phyloP scores from a whole-genome alignment of 202 grass and related monocot genomes.

The Musa balbisiana region DNA sequence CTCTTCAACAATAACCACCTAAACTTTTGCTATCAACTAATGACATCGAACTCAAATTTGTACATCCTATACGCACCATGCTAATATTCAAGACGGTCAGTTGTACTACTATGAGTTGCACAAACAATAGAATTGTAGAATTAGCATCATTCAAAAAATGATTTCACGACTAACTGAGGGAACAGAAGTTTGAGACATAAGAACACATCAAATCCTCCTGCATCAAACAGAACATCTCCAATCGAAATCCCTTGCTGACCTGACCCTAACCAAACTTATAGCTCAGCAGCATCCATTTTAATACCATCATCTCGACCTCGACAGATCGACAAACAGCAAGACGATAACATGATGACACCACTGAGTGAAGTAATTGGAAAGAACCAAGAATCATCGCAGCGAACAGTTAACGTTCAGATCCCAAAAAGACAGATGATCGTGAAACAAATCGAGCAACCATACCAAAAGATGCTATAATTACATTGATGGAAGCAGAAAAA shows the following conservation, averaged over 20 bases:
- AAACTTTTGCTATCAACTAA: too few species aligned
- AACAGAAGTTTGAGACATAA: too few species aligned
- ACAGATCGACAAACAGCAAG: not conserved
- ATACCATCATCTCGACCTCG: not conserved
- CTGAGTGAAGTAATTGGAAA: not conserved
- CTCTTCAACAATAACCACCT: too few species aligned
- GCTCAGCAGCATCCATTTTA: too few species aligned
- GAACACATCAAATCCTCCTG: not conserved
- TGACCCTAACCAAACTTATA: not conserved
- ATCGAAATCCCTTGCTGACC: not conserved
- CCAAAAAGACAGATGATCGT: not conserved
- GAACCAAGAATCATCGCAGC: not conserved
- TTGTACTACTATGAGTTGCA: too few species aligned
- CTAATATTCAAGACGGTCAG: too few species aligned
- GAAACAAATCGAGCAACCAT: not conserved
- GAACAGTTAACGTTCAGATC: not conserved
- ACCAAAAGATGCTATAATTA: not conserved
- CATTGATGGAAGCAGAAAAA: not conserved
- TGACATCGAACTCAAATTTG: too few species aligned
- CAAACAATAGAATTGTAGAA: too few species aligned
- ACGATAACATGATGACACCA: too few species aligned
- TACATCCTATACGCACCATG: too few species aligned
- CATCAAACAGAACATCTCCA: not conserved
- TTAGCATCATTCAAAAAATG: too few species aligned
- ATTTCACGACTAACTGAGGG: too few species aligned